Conservation (phyloP, 352 stramenopile species). For the Aphanomyces astaci region DNA sequence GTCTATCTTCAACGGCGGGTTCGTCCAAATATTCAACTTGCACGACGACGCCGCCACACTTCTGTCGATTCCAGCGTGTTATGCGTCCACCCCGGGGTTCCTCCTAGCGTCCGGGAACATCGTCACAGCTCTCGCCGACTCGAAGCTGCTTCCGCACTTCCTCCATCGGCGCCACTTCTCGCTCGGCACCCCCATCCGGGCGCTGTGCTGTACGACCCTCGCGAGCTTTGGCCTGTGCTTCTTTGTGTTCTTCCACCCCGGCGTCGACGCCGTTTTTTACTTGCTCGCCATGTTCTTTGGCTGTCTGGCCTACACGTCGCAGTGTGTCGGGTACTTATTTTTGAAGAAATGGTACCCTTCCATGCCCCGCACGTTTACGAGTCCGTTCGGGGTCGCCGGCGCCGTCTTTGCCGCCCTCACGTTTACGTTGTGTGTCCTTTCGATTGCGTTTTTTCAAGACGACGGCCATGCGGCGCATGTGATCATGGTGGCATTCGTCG, state of each 20-base stretch:
- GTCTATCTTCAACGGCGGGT: slow-evolving; percentile 12
- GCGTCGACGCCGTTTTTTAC: slow-evolving; percentile 22
- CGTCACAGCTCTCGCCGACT: slow-evolving; percentile 30
- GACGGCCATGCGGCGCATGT: slow-evolving; percentile 21
- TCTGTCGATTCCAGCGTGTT: slow-evolving; percentile 30
- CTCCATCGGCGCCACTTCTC: slow-evolving; percentile 14
- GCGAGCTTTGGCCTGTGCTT: slow-evolving; percentile 29
- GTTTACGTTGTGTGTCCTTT: slow-evolving; percentile 17
- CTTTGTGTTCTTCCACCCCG: slow-evolving; percentile 25
- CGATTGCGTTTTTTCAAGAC: background rate
- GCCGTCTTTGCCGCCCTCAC: slow-evolving; percentile 18
- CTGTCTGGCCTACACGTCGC: slow-evolving; percentile 23
- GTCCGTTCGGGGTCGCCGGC: slow-evolving; percentile 22
- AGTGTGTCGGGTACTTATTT: slow-evolving; percentile 23
- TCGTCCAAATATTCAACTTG: slow-evolving; percentile 30
- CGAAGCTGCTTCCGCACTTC: slow-evolving; percentile 30
- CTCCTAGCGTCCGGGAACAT: slow-evolving; percentile 30
- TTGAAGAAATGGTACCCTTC: background rate
- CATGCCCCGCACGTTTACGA: slow-evolving; percentile 21
- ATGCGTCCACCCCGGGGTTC: slow-evolving; percentile 31
- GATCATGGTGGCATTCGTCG: slow-evolving; percentile 18
- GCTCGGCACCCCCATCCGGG: slow-evolving; percentile 28
- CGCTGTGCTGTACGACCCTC: slow-evolving; percentile 21
- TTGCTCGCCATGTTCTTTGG: slow-evolving; percentile 25
- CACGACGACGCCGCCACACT: slow-evolving; percentile 21